Evolutionary conservation across 768 basidiomycete genomes (phyloP).

Genomic region (Ramaria rubella): DNA sequence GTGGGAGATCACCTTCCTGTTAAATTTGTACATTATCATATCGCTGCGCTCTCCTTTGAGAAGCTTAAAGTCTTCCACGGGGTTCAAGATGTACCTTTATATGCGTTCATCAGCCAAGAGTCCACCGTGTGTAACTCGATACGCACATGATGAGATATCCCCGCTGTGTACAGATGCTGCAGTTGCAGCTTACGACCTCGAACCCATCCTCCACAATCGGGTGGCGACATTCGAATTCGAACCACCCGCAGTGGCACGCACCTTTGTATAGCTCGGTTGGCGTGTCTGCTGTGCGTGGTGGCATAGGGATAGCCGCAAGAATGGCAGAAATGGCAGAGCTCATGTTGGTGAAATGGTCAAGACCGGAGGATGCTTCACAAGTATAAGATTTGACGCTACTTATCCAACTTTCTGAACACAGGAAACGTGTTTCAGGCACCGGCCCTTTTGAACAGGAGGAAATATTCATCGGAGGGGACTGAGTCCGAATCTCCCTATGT

Average conservation of each 20-base stretch:
- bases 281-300: neutral
- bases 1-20: neutral
- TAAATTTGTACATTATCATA: neutral
- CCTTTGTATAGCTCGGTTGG: conserved; percentile 4
- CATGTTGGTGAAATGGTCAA: too few relatives aligned
- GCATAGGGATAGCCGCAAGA: too few relatives aligned
- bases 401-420: too few relatives aligned
- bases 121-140: neutral
- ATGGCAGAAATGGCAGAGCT: too few relatives aligned
- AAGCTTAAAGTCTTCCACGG: neutral
- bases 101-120: neutral
- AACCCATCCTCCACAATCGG: conserved; percentile 3
- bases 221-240: conserved; percentile 6
- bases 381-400: too few relatives aligned
- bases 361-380: too few relatives aligned
- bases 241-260: conserved; percentile 1
- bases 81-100: neutral
- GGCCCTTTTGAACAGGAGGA: too few relatives aligned
- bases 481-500: too few relatives aligned
- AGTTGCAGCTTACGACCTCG: conserved; percentile 6
- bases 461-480: too few relatives aligned
- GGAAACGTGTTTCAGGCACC: too few relatives aligned
- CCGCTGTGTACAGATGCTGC: neutral
- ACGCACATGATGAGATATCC: conserved; percentile 1
- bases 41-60: neutral